Evolutionary conservation across 2,329 filamentous ascomycete species (phyloP).

Genomic region (Dactylellina haptotyla): DNA sequence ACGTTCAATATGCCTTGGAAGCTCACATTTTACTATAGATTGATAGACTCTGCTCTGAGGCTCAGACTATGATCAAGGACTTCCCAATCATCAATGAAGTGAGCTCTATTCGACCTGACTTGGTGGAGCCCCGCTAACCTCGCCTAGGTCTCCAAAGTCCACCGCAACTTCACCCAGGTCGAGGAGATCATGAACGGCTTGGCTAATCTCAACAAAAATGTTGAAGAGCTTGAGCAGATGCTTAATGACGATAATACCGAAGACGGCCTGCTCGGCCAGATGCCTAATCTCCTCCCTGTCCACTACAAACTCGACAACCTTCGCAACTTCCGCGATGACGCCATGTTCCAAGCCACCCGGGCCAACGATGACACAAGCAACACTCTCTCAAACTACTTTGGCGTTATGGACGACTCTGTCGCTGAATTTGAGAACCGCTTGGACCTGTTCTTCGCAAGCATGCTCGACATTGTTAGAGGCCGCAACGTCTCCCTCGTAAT

Average conservation of each 20-base stretch:
- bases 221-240: slow-evolving; percentile 79
- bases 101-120: neutral
- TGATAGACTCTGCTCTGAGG: slow-evolving; percentile 95
- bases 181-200: slow-evolving; percentile 92
- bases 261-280: slow-evolving; percentile 70
- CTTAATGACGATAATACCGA: slow-evolving; percentile 79
- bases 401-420: slow-evolving; percentile 83
- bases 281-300: slow-evolving; percentile 87
- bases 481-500: slow-evolving; percentile 92
- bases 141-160: slow-evolving; percentile 77
- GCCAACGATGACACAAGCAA: slow-evolving; percentile 80
- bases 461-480: slow-evolving; percentile 85
- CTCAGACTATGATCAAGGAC: slow-evolving; percentile 96
- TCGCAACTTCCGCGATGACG: slow-evolving; percentile 92
- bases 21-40: slow-evolving; percentile 65
- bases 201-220: slow-evolving; percentile 82
- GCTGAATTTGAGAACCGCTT: slow-evolving; percentile 97
- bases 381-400: slow-evolving; percentile 90
- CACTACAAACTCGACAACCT: slow-evolving; percentile 93
- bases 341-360: slow-evolving; percentile 92
- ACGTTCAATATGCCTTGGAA: slow-evolving; percentile 3
- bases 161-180: slow-evolving; percentile 94
- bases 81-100: slow-evolving; percentile 89
- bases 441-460: slow-evolving; percentile 84
- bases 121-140: slow-evolving; percentile 16